Conservation (phyloP, 257 asterid genomes). For the Cordia subcordata region DNA sequence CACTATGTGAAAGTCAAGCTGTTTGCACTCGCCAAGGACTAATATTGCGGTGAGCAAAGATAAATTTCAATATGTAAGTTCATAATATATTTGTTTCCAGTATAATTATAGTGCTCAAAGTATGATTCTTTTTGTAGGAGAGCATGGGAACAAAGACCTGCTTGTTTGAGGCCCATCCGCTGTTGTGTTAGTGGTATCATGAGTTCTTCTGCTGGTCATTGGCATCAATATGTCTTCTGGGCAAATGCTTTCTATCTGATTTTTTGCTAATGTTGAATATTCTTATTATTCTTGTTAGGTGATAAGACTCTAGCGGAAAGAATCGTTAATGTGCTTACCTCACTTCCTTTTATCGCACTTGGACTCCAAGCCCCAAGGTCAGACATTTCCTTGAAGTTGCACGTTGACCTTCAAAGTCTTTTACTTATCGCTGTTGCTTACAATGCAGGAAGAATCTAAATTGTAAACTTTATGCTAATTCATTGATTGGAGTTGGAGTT, state of each 20-base stretch:
- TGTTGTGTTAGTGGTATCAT: constrained; percentile 51
- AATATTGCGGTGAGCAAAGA: constrained; percentile 49
- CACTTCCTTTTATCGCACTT: constrained; percentile 81
- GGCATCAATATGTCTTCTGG: background rate
- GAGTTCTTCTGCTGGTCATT: background rate
- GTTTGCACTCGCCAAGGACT: constrained; percentile 36
- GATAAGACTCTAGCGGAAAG: constrained; percentile 64
- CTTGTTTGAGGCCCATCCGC: constrained; percentile 72
- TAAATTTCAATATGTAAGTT: constrained; percentile 1
- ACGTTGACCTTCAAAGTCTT: background rate
- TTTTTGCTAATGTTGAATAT: background rate
- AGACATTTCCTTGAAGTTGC: constrained; percentile 15
- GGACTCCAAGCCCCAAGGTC: constrained; percentile 84
- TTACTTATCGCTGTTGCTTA: constrained; percentile 2
- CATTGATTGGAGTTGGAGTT: constrained; percentile 88
- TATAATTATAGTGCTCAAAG: constrained; percentile 1
- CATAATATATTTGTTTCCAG: constrained; percentile 1
- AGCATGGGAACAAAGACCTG: constrained; percentile 80
- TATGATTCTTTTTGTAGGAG: constrained; percentile 39
- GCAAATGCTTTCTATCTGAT: constrained; percentile 1
- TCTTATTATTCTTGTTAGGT: constrained; percentile 37
- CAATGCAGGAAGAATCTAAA: constrained; percentile 65
- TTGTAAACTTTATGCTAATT: constrained; percentile 76
- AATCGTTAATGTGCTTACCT: constrained; percentile 71
- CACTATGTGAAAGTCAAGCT: constrained; percentile 26